Percentiles rank a stretch among this genome's conserved stretches.
phyloP scores from a whole-genome alignment of 2,329 filamentous ascomycete genomes.

The Aspergillus novofumigatus region DNA sequence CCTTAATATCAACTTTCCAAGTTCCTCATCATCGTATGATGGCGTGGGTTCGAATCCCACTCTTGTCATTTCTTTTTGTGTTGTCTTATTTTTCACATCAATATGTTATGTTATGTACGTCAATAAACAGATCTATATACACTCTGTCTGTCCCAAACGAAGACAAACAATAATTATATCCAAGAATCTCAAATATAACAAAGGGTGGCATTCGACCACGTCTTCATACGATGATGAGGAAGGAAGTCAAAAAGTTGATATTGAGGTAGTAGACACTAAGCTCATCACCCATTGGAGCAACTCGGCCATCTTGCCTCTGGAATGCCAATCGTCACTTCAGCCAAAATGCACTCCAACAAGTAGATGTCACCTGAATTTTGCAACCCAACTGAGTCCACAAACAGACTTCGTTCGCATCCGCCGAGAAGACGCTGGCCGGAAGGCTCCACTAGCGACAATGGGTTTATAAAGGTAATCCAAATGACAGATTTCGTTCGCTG shows the following conservation, averaged over 20 bases:
- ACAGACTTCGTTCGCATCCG: too few species aligned
- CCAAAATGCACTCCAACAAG: neutral
- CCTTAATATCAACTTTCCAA: neutral
- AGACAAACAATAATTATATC: neutral
- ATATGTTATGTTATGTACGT: too few species aligned
- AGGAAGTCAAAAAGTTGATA: neutral
- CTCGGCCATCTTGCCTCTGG: constrained; percentile 8
- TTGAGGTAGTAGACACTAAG: constrained; percentile 5
- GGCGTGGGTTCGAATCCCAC: neutral
- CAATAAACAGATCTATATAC: neutral
- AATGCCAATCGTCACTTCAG: neutral
- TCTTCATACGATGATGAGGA: neutral
- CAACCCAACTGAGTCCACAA: too few species aligned
- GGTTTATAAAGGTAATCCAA: too few species aligned
- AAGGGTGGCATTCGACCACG: neutral
- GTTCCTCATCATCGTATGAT: neutral
- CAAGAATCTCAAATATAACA: neutral
- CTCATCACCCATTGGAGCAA: constrained; percentile 8
- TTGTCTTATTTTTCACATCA: too few species aligned
- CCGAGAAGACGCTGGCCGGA: too few species aligned
- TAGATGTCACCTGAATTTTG: neutral
- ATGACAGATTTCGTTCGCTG: too few species aligned
- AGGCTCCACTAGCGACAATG: too few species aligned
- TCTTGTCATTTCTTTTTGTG: neutral
- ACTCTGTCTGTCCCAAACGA: neutral